A percentile compares a stretch with the other conserved stretches of the same genome.
phyloP scores from a whole-genome alignment of 176 grass and related monocot species.

The Ampelocalamus luodianensis region DNA sequence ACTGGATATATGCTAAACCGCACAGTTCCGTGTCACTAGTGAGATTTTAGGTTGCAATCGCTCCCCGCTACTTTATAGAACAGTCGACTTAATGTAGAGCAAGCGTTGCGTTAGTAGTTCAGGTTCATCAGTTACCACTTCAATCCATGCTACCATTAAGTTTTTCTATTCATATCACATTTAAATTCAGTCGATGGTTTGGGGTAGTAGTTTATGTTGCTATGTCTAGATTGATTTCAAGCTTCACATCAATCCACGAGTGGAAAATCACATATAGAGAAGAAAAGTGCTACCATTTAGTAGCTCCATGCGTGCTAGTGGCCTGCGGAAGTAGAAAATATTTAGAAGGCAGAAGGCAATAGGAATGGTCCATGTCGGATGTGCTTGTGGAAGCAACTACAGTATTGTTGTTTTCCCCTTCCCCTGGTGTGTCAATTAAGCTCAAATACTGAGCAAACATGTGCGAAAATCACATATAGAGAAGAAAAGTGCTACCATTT shows the following conservation, averaged over 20 bases:
- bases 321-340: neutral
- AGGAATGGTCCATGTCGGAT: slow-evolving; percentile 4
- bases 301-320: neutral
- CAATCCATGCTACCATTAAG: neutral
- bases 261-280: neutral
- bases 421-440: neutral
- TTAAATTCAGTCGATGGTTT: neutral
- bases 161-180: slow-evolving; percentile 7
- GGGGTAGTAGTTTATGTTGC: neutral
- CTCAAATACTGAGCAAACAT: slow-evolving; percentile 1
- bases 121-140: neutral
- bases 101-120: neutral
- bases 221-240: neutral
- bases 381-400: neutral
- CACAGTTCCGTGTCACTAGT: neutral
- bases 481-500: neutral
- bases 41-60: neutral
- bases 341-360: neutral
- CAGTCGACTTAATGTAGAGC: neutral
- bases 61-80: neutral
- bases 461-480: neutral
- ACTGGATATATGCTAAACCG: neutral
- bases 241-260: neutral
- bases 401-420: neutral
- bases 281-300: neutral